Percentiles rank a stretch among this genome's conserved stretches.
These are phyloP conservation scores for Adansonia gregorii DNA, from an alignment of 441 rosid species.

Conservation along the genomic window DNA sequence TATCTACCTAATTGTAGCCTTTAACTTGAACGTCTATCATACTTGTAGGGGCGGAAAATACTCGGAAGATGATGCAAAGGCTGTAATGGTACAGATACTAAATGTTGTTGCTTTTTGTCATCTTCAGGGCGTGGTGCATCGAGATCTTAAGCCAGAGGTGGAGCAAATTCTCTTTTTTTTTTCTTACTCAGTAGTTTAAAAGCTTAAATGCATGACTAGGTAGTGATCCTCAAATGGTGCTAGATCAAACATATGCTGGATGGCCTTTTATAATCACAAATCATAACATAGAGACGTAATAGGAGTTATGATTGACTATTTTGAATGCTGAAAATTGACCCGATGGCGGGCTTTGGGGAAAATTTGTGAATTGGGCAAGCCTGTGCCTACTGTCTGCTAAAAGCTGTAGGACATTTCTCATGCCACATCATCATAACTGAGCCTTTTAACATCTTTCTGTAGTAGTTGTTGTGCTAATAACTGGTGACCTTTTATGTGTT, in stretches of 20 bases:
- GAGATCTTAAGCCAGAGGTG: slow-evolving; percentile 99
- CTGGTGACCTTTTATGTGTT: not conserved
- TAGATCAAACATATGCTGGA: not conserved
- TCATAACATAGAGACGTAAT: not conserved
- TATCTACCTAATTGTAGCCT: slow-evolving; percentile 13
- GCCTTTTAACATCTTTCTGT: not conserved
- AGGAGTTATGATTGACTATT: not conserved
- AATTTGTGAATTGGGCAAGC: not conserved
- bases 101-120: slow-evolving; percentile 91
- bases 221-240: not conserved
- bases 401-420: not conserved
- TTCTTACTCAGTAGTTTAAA: slow-evolving; percentile 6
- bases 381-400: not conserved
- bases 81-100: slow-evolving; percentile 84
- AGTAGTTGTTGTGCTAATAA: slow-evolving; percentile 7
- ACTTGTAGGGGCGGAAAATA: slow-evolving; percentile 86
- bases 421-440: not conserved
- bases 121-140: slow-evolving; percentile 95
- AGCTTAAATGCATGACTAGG: slow-evolving; percentile 11
- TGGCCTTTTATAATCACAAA: not conserved
- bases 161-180: slow-evolving; percentile 13
- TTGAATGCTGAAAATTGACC: not conserved
- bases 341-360: not conserved
- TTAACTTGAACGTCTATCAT: slow-evolving; percentile 35
- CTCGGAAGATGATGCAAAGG: slow-evolving; percentile 91